phyloP scores from a whole-genome alignment of 768 basidiomycete species.

The Bullera alba region DNA sequence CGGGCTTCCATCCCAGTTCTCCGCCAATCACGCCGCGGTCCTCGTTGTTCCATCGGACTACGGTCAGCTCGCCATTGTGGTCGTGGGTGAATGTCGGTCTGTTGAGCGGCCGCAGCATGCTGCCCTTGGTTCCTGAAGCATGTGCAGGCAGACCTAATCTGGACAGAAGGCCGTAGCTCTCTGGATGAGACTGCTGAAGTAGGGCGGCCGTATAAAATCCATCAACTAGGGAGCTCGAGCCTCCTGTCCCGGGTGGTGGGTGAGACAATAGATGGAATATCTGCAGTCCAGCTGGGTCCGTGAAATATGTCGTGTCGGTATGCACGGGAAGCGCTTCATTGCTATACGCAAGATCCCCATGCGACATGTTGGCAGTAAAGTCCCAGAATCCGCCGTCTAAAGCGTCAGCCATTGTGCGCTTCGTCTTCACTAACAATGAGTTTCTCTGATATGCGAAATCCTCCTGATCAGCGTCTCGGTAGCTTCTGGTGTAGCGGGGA shows the following conservation, averaged over 20 bases:
- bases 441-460: constrained; percentile 84
- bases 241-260: constrained; percentile 64
- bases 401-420: background rate
- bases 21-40: constrained; percentile 72
- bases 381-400: constrained; percentile 94
- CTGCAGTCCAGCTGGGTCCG: constrained; percentile 90
- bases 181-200: constrained; percentile 65
- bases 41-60: constrained; percentile 91
- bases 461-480: constrained; percentile 70
- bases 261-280: constrained; percentile 83
- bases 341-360: constrained; percentile 91
- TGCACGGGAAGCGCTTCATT: constrained; percentile 80
- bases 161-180: constrained; percentile 63
- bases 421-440: constrained; percentile 53
- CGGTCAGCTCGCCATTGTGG: constrained; percentile 57
- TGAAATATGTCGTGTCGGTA: constrained; percentile 70
- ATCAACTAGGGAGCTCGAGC: constrained; percentile 85
- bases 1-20: constrained; percentile 48
- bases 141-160: constrained; percentile 67
- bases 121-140: constrained; percentile 68
- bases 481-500: constrained; percentile 71
- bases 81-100: constrained; percentile 72
- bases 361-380: constrained; percentile 82
- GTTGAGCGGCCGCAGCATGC: constrained; percentile 51
- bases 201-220: constrained; percentile 85